Percentiles rank a stretch among this genome's conserved stretches.
Evolutionary conservation across 306 rosid genomes (phyloP).

Genomic region (Begonia peltatifolia): DNA sequence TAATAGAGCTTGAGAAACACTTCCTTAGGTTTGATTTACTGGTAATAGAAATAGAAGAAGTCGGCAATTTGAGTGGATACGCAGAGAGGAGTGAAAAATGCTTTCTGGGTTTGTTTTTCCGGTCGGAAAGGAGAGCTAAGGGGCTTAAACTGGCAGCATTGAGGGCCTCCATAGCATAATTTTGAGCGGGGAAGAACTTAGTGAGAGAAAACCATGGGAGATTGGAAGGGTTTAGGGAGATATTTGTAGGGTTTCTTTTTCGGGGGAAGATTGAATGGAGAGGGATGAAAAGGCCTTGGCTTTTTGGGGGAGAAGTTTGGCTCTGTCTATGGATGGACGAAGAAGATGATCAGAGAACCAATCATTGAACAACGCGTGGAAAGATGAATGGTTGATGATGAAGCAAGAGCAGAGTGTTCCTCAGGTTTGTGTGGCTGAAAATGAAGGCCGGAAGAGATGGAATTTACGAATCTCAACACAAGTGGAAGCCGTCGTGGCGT

Average conservation of each 20-base stretch:
- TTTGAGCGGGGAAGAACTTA: constrained; percentile 9
- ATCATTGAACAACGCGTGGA: constrained; percentile 17
- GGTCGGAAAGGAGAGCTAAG: constrained; percentile 56
- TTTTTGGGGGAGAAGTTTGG: constrained; percentile 8
- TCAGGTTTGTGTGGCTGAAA: constrained; percentile 32
- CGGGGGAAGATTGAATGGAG: constrained; percentile 11
- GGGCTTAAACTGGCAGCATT: constrained; percentile 73
- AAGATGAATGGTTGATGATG: constrained; percentile 18
- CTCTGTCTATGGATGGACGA: constrained; percentile 7
- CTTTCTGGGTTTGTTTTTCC: constrained; percentile 43
- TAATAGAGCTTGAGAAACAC: constrained; percentile 21
- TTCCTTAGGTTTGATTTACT: constrained; percentile 15
- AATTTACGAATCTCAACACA: constrained; percentile 1
- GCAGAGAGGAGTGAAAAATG: constrained; percentile 21
- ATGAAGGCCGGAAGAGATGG: background rate
- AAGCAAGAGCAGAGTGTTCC: background rate
- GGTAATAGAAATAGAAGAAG: constrained; percentile 16
- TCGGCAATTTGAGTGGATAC: constrained; percentile 30
- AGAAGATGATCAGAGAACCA: constrained; percentile 18
- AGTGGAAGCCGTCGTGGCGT: background rate
- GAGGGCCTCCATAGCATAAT: constrained; percentile 95
- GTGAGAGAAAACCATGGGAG: constrained; percentile 17
- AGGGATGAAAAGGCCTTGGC: constrained; percentile 23
- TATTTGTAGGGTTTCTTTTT: constrained; percentile 2
- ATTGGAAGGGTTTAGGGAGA: constrained; percentile 8